phyloP scores from a whole-genome alignment of 805 yeast species.

The Saccharomycopsis sp. region DNA sequence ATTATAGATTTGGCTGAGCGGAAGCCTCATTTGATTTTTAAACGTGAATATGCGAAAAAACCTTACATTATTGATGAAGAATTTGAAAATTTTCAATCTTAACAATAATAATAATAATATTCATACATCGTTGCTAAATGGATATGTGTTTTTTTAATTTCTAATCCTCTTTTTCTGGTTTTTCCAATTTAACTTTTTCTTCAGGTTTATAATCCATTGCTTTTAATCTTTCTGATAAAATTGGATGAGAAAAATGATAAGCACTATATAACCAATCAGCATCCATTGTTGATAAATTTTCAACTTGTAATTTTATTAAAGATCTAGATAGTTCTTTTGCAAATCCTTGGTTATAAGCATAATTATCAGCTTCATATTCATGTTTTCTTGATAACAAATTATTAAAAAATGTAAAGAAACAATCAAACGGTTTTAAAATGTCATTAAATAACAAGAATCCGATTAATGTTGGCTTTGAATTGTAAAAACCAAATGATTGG shows the following conservation, averaged over 20 bases:
- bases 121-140: not conserved
- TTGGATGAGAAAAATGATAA: constrained; percentile 88
- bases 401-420: constrained; percentile 56
- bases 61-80: constrained; percentile 18
- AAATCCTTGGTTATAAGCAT: constrained; percentile 71
- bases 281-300: constrained; percentile 78
- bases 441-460: constrained; percentile 80
- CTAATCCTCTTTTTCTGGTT: constrained; percentile 12
- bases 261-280: constrained; percentile 88
- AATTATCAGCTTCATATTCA: constrained; percentile 91
- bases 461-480: constrained; percentile 62
- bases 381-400: constrained; percentile 73
- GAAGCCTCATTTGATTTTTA: constrained; percentile 67
- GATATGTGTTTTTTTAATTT: not conserved
- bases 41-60: constrained; percentile 28
- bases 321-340: constrained; percentile 61
- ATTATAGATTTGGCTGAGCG: constrained; percentile 67
- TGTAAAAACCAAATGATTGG: constrained; percentile 66
- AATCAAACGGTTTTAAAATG: constrained; percentile 70
- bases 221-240: constrained; percentile 76
- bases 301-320: constrained; percentile 66
- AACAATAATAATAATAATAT: not conserved
- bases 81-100: constrained; percentile 6
- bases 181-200: constrained; percentile 12
- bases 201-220: constrained; percentile 46